Conservation (phyloP, 768 basidiomycete species). For the Lentinula guzmanii region DNA sequence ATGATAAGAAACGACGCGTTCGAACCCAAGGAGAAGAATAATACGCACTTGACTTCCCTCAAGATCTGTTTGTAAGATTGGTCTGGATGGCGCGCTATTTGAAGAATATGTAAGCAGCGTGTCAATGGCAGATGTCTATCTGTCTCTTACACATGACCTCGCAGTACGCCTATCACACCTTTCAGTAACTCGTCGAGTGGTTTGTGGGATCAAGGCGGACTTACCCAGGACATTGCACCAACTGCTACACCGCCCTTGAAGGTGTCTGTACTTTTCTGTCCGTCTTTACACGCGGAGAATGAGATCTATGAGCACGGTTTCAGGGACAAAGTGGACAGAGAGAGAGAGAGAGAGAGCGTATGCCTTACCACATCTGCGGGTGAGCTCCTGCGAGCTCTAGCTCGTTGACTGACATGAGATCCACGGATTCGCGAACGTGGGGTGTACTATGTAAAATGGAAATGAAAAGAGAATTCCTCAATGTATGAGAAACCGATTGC, state of each 20-base stretch:
- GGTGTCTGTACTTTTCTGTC: conserved; percentile 70
- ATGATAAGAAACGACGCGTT: neutral
- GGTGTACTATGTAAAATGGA: conserved; percentile 39
- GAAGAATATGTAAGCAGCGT: neutral
- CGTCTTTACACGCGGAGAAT: conserved; percentile 67
- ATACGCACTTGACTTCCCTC: conserved; percentile 42
- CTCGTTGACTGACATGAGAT: conserved; percentile 26
- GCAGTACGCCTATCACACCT: conserved; percentile 52
- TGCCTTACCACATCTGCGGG: conserved; percentile 61
- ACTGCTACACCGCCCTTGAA: conserved; percentile 57
- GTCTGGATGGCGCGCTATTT: conserved; percentile 29
- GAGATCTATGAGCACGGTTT: conserved; percentile 42
- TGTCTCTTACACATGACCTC: conserved; percentile 36
- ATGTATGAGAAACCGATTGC: neutral
- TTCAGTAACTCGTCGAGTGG: neutral
- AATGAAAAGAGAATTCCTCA: neutral
- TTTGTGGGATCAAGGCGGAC: conserved; percentile 16
- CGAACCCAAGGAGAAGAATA: neutral
- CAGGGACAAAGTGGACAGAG: neutral
- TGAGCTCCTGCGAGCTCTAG: conserved; percentile 40
- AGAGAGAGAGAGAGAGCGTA: neutral
- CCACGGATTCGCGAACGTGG: conserved; percentile 50
- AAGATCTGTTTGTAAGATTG: conserved; percentile 67
- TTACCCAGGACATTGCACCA: conserved; percentile 76
- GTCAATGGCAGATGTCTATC: neutral